These are phyloP conservation scores for Ascodesmis nigricans DNA, from an alignment of 495 filamentous ascomycete genomes.

Conservation along the genomic window DNA sequence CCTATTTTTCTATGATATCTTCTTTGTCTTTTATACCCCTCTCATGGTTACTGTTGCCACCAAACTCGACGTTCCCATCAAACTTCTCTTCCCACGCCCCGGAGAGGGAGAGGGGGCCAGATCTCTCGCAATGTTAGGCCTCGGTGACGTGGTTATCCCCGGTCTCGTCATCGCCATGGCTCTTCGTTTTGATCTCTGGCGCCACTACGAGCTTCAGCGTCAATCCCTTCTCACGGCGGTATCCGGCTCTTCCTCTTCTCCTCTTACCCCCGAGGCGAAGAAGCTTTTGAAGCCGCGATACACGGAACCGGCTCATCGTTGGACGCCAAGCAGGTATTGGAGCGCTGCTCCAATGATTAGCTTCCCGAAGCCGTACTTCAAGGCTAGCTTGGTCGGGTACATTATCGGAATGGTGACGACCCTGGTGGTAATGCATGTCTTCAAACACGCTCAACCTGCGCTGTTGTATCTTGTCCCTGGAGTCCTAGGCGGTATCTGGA, in stretches of 20 bases:
- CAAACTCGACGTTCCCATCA: slow-evolving; percentile 76
- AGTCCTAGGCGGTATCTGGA: slow-evolving; percentile 53
- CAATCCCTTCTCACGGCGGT: slow-evolving; percentile 8
- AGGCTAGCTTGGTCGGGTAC: slow-evolving; percentile 58
- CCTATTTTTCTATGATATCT: slow-evolving; percentile 86
- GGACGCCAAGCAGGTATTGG: slow-evolving; percentile 85
- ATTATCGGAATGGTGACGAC: slow-evolving; percentile 56
- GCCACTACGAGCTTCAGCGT: slow-evolving; percentile 11
- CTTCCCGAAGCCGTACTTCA: slow-evolving; percentile 81
- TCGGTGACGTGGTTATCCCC: slow-evolving; percentile 87
- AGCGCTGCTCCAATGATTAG: slow-evolving; percentile 25
- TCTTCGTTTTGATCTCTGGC: slow-evolving; percentile 66
- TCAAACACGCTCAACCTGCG: slow-evolving; percentile 68
- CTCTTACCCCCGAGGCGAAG: slow-evolving; percentile 11
- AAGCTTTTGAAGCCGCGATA: slow-evolving; percentile 24
- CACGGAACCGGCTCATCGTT: slow-evolving; percentile 38
- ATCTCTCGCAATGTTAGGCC: slow-evolving; percentile 61
- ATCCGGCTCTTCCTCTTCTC: slow-evolving; percentile 1
- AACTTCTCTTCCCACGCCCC: slow-evolving; percentile 64
- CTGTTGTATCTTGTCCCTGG: slow-evolving; percentile 83
- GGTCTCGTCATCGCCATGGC: slow-evolving; percentile 78
- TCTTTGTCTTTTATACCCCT: slow-evolving; percentile 93
- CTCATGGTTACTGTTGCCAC: slow-evolving; percentile 93
- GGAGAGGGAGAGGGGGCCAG: slow-evolving; percentile 8
- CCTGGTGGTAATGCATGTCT: slow-evolving; percentile 52